Percentiles rank a stretch among this genome's conserved stretches.
These are phyloP conservation scores for Serendipita sp. DNA, from an alignment of 768 basidiomycete genomes.

Conservation along the genomic window DNA sequence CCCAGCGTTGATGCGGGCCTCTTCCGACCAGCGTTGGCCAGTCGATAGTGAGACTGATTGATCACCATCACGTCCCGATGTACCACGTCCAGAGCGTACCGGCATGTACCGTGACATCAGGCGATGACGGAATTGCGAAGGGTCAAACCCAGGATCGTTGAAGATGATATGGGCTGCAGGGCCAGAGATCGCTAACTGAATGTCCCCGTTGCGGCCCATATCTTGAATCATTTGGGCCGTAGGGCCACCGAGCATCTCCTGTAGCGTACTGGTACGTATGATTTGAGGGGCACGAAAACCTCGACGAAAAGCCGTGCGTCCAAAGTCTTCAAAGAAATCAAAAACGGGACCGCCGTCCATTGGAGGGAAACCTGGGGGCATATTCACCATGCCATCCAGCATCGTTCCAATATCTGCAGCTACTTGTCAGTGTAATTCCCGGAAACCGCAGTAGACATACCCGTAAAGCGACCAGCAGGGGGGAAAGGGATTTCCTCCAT, in stretches of 20 bases:
- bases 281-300: background rate
- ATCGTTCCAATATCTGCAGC: background rate
- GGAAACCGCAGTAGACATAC: background rate
- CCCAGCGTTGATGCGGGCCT: slow-evolving; percentile 65
- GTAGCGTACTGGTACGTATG: background rate
- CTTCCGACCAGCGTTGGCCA: slow-evolving; percentile 76
- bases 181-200: background rate
- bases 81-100: slow-evolving; percentile 8
- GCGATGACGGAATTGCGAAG: background rate
- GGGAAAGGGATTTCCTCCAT: background rate
- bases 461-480: background rate
- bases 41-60: slow-evolving; percentile 70
- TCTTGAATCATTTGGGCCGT: slow-evolving; percentile 1
- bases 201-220: background rate
- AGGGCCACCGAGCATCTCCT: background rate
- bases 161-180: background rate
- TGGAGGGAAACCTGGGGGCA: background rate
- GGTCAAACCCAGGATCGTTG: background rate
- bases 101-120: slow-evolving; percentile 8
- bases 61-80: slow-evolving; percentile 27
- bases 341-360: background rate
- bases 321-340: background rate
- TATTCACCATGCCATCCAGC: background rate
- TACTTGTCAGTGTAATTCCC: background rate
- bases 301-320: background rate